Evolutionary conservation across 1,284 basidiomycete species (phyloP).

Genomic region (Neonothopanus nambi): DNA sequence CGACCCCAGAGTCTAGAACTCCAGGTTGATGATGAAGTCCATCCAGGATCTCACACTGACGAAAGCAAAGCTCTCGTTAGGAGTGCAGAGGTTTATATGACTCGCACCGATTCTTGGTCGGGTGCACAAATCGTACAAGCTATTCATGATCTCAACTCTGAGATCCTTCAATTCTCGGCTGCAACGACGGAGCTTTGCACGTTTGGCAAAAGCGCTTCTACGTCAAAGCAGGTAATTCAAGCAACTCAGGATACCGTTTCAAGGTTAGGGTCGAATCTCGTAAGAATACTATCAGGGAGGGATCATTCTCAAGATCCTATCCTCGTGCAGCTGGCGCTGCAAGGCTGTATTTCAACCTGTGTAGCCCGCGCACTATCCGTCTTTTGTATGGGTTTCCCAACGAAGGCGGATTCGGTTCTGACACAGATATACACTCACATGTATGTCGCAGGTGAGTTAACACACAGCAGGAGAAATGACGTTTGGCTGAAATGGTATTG

Average conservation of each 20-base stretch:
- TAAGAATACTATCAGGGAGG: conserved; percentile 55
- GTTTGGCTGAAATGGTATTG: conserved; percentile 14
- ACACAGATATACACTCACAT: conserved; percentile 67
- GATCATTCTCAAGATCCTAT: conserved; percentile 75
- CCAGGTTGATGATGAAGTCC: conserved; percentile 23
- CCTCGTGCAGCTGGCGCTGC: conserved; percentile 70
- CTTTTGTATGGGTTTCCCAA: conserved; percentile 72
- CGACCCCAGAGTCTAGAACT: conserved; percentile 25
- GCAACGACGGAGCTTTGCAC: conserved; percentile 66
- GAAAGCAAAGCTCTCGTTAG: conserved; percentile 45
- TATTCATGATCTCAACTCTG: conserved; percentile 76
- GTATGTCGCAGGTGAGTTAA: conserved; percentile 58
- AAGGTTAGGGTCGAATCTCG: conserved; percentile 59
- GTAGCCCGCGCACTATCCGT: conserved; percentile 63
- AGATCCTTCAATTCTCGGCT: conserved; percentile 75
- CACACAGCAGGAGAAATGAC: conserved; percentile 1
- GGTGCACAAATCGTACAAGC: conserved; percentile 75
- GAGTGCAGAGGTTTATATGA: conserved; percentile 65
- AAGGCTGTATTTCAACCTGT: conserved; percentile 65
- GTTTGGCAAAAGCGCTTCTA: conserved; percentile 40
- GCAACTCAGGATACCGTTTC: conserved; percentile 58
- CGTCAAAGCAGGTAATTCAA: conserved; percentile 40
- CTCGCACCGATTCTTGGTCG: conserved; percentile 72
- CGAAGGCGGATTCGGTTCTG: conserved; percentile 65
- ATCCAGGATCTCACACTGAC: conserved; percentile 17